Percentiles rank a stretch among this genome's conserved stretches.
phyloP scores from a whole-genome alignment of 2,329 filamentous ascomycete species.

The Fusarium nanum region DNA sequence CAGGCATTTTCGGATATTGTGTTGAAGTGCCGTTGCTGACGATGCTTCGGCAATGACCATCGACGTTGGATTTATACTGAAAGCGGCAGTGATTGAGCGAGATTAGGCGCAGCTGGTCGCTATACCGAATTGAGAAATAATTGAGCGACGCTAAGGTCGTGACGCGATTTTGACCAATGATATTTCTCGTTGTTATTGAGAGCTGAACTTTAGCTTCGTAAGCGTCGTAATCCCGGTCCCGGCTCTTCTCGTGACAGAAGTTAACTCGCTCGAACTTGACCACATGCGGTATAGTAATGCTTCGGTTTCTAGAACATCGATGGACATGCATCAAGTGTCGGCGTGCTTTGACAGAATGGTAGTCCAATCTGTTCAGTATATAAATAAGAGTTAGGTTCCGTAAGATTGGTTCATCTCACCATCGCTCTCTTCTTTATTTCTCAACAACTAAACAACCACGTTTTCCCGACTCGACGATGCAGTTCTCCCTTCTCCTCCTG shows the following conservation, averaged over 20 bases:
- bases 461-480: slow-evolving; percentile 24
- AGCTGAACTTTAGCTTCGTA: slow-evolving; percentile 7
- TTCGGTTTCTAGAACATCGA: not conserved
- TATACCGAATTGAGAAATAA: slow-evolving; percentile 33
- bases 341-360: not conserved
- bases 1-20: slow-evolving; percentile 34
- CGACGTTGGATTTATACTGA: slow-evolving; percentile 28
- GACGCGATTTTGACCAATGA: not conserved
- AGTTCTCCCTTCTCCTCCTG: slow-evolving; percentile 20
- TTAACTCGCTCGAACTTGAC: slow-evolving; percentile 30
- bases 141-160: slow-evolving; percentile 40
- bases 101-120: not conserved
- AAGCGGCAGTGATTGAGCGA: slow-evolving; percentile 38
- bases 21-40: not conserved
- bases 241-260: not conserved
- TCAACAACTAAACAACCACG: rapidly evolving
- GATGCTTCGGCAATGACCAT: not conserved
- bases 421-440: not conserved
- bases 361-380: not conserved
- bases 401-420: not conserved
- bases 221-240: not conserved
- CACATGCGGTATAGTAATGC: not conserved
- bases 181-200: rapidly evolving
- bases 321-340: not conserved
- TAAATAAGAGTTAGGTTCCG: not conserved